A percentile compares a stretch with the other conserved stretches of the same genome.
phyloP scores from a whole-genome alignment of 805 yeast species.

The Jamesozyma hellenica region DNA sequence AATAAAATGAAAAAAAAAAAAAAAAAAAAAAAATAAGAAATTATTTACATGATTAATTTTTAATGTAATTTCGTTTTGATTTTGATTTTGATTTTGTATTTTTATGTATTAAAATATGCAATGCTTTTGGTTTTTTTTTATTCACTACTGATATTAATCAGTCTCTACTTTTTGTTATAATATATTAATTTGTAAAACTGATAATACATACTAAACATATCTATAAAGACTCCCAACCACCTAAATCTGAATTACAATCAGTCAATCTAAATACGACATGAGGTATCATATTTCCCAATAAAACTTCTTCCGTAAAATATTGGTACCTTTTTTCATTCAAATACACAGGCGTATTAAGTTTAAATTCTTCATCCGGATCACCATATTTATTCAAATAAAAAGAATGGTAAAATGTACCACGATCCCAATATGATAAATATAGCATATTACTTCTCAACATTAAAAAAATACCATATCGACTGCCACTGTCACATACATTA shows the following conservation, averaged over 20 bases:
- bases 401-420: conserved; percentile 72
- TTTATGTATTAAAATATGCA: background rate
- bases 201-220: too few species aligned
- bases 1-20: too few species aligned
- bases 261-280: conserved; percentile 69
- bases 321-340: conserved; percentile 55
- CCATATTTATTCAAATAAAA: conserved; percentile 86
- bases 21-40: too few species aligned
- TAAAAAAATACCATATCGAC: conserved; percentile 21
- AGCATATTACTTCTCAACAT: conserved; percentile 23
- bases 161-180: too few species aligned
- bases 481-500: conserved; percentile 40
- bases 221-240: conserved; percentile 77
- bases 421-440: conserved; percentile 48
- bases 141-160: too few species aligned
- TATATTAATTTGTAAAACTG: background rate
- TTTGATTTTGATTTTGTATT: background rate
- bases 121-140: too few species aligned
- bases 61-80: background rate
- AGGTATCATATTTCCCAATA: conserved; percentile 74
- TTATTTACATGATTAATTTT: too few species aligned
- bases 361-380: conserved; percentile 66
- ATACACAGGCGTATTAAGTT: conserved; percentile 60
- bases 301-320: conserved; percentile 51
- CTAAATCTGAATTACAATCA: conserved; percentile 72